A percentile compares a stretch with the other conserved stretches of the same genome.
These are phyloP conservation scores for Rehmannia glutinosa DNA, from an alignment of 257 asterid genomes.

Conservation along the genomic window DNA sequence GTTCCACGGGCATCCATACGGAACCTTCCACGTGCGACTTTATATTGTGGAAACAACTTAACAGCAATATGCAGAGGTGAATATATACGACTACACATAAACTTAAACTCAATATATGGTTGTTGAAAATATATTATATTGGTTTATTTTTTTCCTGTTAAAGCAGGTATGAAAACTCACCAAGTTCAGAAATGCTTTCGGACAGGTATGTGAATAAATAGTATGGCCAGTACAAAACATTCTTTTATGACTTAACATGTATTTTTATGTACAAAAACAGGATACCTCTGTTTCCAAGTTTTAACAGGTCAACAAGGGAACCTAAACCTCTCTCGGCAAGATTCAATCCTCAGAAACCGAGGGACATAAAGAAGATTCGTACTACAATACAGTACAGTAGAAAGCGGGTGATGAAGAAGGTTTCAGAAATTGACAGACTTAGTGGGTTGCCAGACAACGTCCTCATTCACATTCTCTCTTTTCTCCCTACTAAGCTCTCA, in stretches of 20 bases:
- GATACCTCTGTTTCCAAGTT: conserved; percentile 28
- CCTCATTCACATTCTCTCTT: no score
- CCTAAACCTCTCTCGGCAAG: conserved; percentile 17
- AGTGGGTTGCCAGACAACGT: no score
- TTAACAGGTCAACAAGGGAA: conserved; percentile 20
- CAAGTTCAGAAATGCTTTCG: conserved; percentile 26
- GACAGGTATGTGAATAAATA: conserved; percentile 33
- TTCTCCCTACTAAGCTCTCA: no score
- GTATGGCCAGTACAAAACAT: no score
- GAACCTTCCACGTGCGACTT: conserved; percentile 19
- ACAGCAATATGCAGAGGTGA: conserved; percentile 34
- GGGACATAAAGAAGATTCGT: neutral
- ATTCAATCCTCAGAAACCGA: conserved; percentile 15
- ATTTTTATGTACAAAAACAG: neutral
- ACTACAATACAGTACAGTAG: no score
- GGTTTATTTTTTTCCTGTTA: neutral
- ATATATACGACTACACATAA: neutral
- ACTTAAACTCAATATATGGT: neutral
- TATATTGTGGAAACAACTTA: conserved; percentile 26
- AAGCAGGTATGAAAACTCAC: conserved; percentile 25
- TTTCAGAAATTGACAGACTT: no score
- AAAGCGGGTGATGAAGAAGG: no score
- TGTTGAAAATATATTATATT: no score
- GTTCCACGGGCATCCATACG: conserved; percentile 17
- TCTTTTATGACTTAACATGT: neutral